Conservation (phyloP, 306 rosid genomes). For the Pyrus bretschneideri region DNA sequence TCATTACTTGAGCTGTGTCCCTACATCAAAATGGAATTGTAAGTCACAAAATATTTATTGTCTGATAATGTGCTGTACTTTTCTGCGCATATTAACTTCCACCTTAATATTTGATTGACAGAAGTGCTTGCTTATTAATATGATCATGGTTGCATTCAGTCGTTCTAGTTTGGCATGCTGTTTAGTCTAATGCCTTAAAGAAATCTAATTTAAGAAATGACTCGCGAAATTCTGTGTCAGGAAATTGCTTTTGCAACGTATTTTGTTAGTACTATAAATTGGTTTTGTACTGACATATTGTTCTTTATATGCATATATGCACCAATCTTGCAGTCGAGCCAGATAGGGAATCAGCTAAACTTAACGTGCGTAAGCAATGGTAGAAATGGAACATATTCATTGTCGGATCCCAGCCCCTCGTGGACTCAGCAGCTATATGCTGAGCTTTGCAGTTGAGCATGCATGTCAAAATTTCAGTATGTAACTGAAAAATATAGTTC, state of each 20-base stretch:
- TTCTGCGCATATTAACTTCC: too few species aligned
- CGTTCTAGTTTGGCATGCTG: too few species aligned
- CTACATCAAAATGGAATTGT: too few species aligned
- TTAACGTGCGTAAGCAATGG: constrained; percentile 58
- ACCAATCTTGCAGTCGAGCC: too few species aligned
- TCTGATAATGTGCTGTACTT: too few species aligned
- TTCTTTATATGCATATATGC: neutral
- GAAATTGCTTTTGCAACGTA: neutral
- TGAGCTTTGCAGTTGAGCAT: too few species aligned
- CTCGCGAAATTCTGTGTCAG: neutral
- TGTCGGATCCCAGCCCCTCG: constrained; percentile 22
- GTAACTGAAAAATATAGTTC: too few species aligned
- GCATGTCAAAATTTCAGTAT: too few species aligned
- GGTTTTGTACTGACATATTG: neutral
- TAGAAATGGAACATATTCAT: constrained; percentile 29
- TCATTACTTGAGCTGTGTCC: too few species aligned
- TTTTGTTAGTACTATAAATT: neutral
- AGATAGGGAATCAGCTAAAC: constrained; percentile 49
- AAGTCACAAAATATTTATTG: too few species aligned
- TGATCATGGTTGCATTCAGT: neutral
- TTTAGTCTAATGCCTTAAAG: neutral
- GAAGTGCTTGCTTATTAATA: too few species aligned
- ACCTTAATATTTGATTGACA: too few species aligned
- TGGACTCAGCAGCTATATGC: constrained; percentile 39
- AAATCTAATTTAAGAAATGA: neutral